Conservation (phyloP, 2,329 filamentous ascomycete species). For the Sporothrix euskadiensis region DNA sequence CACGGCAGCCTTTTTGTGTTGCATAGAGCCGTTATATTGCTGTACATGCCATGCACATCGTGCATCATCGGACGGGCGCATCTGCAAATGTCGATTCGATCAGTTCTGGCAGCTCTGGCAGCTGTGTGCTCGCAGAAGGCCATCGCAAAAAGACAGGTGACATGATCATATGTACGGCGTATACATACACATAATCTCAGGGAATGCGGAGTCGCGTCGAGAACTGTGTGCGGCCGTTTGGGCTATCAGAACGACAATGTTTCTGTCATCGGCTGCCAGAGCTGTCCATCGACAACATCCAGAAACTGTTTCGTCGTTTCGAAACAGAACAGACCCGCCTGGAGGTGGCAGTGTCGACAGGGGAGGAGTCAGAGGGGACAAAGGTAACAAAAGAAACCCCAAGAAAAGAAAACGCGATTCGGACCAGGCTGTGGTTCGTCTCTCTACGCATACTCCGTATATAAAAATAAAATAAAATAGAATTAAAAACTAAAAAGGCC, state of each 20-base stretch:
- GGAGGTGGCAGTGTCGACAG: constrained; percentile 16
- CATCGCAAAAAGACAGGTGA: not conserved
- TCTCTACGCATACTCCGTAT: too few relatives aligned
- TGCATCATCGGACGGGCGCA: constrained; percentile 3
- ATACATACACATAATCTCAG: too few relatives aligned
- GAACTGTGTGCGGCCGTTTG: not conserved
- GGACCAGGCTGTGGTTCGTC: not conserved
- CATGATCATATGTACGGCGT: not conserved
- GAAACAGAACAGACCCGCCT: constrained; percentile 16
- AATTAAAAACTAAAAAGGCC: not conserved
- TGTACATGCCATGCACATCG: not conserved
- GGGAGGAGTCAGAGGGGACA: not conserved
- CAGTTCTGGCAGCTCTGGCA: constrained; percentile 8
- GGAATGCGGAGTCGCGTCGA: not conserved
- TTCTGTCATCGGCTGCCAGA: not conserved
- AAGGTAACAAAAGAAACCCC: not conserved
- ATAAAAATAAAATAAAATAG: too few relatives aligned
- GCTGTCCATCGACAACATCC: not conserved
- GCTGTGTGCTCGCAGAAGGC: not conserved
- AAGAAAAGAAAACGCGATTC: not conserved
- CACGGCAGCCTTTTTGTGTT: not conserved
- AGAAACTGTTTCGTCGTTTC: constrained; percentile 14
- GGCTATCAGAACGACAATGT: not conserved
- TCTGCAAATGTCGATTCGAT: constrained; percentile 13
- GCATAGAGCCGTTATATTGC: constrained; percentile 24